These are phyloP conservation scores for Ilex aquifolium DNA, from an alignment of 257 asterid genomes.

Conservation along the genomic window DNA sequence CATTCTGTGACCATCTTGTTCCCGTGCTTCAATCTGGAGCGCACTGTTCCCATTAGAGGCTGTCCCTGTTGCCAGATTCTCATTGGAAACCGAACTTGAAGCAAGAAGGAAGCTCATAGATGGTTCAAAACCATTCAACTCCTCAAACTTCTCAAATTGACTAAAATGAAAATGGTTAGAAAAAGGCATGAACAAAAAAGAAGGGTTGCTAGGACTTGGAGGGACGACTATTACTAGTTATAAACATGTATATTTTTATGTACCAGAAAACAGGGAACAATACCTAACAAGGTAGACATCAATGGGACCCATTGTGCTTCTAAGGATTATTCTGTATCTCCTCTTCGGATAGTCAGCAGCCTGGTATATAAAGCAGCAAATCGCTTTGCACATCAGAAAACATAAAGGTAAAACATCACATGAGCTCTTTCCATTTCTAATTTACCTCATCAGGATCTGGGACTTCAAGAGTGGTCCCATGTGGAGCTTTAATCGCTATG, in stretches of 20 bases:
- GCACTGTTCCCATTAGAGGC: conserved; percentile 27
- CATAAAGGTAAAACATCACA: conserved; percentile 3
- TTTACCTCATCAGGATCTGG: conserved; percentile 96
- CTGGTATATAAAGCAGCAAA: conserved; percentile 28
- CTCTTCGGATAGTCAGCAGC: conserved; percentile 88
- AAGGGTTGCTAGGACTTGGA: neutral
- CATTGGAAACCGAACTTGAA: conserved; percentile 63
- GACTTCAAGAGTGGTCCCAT: conserved; percentile 94
- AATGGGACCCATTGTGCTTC: conserved; percentile 97
- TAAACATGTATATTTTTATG: neutral
- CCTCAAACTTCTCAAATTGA: conserved; percentile 92
- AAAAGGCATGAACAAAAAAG: neutral
- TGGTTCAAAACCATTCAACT: conserved; percentile 54
- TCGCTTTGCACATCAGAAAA: conserved; percentile 12
- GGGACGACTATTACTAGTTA: too few relatives aligned
- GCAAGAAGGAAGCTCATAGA: conserved; percentile 44
- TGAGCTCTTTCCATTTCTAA: conserved; percentile 12
- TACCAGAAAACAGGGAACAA: conserved; percentile 3
- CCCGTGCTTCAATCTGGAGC: conserved; percentile 31
- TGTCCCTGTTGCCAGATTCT: conserved; percentile 34
- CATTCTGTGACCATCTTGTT: conserved; percentile 38
- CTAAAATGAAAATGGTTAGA: conserved; percentile 28
- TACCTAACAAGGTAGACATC: conserved; percentile 98
- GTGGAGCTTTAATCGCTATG: conserved; percentile 94
- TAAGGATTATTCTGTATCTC: conserved; percentile 88